phyloP scores from a whole-genome alignment of 331 rosid genomes.

The Quercus tomentella region DNA sequence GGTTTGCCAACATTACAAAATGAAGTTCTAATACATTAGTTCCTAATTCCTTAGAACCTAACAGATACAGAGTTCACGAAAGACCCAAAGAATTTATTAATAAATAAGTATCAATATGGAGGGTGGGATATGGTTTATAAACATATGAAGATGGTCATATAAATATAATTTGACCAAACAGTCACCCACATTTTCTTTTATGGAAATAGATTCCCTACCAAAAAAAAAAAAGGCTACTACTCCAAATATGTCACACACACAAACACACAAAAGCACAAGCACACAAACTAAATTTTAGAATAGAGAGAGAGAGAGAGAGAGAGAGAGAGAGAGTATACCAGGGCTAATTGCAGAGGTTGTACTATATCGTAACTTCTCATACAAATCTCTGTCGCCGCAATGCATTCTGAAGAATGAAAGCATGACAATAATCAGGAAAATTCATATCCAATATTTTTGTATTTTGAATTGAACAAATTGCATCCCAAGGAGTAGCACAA shows the following conservation, averaged over 20 bases:
- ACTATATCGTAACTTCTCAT: constrained; percentile 89
- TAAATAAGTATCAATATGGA: neutral
- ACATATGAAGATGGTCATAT: neutral
- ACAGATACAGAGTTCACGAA: no score
- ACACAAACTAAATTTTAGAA: neutral
- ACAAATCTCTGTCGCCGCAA: constrained; percentile 79
- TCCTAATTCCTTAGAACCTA: no score
- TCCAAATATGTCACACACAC: neutral
- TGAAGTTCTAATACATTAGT: no score
- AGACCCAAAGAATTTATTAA: no score
- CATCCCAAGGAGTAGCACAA: neutral
- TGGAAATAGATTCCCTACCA: neutral
- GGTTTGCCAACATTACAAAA: no score
- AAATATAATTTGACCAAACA: neutral
- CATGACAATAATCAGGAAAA: neutral
- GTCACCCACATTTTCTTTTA: neutral
- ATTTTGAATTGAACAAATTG: neutral
- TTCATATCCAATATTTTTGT: neutral
- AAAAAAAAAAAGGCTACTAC: neutral
- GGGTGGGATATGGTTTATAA: neutral
- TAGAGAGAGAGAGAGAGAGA: no score
- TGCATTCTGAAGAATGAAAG: constrained; percentile 62
- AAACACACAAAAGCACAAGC: neutral
- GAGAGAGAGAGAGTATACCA: constrained; percentile 45
- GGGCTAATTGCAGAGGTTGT: constrained; percentile 98